These are phyloP conservation scores for Catunica adiposa DNA, from an alignment of 2,329 filamentous ascomycete species.

Conservation along the genomic window DNA sequence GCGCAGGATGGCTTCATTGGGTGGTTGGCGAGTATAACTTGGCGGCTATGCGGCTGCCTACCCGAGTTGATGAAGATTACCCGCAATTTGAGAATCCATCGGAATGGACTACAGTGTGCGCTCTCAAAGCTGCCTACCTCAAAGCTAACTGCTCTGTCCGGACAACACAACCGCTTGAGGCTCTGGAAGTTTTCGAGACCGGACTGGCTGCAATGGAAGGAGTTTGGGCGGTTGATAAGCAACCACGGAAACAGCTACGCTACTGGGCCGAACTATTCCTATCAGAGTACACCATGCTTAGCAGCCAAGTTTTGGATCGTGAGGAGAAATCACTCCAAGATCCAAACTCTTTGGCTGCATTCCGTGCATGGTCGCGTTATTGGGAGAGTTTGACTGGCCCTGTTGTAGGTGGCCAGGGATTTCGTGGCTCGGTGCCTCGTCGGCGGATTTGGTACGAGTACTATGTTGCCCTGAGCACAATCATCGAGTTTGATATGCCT, in stretches of 20 bases:
- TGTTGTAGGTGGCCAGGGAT: conserved; percentile 38
- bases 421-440: conserved; percentile 41
- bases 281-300: conserved; percentile 57
- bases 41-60: conserved; percentile 45
- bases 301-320: conserved; percentile 40
- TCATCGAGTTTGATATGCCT: conserved; percentile 50
- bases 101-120: conserved; percentile 70
- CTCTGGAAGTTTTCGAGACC: conserved; percentile 48
- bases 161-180: conserved; percentile 35
- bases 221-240: conserved; percentile 30
- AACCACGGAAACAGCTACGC: conserved; percentile 46
- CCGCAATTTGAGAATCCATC: conserved; percentile 37
- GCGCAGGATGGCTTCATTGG: conserved; percentile 75
- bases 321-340: conserved; percentile 35
- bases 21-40: conserved; percentile 50
- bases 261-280: conserved; percentile 68
- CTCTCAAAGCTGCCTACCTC: conserved; percentile 62
- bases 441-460: conserved; percentile 71
- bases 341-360: conserved; percentile 36
- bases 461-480: conserved; percentile 60
- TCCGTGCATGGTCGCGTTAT: conserved; percentile 53
- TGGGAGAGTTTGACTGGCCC: conserved; percentile 39
- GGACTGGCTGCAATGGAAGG: conserved; percentile 45
- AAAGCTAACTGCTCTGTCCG: conserved; percentile 47
- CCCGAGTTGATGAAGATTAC: conserved; percentile 40